Percentiles rank a stretch among this genome's conserved stretches.
phyloP scores from a whole-genome alignment of 1,139 yeast species.

The Zygosaccharomyces sapae region DNA sequence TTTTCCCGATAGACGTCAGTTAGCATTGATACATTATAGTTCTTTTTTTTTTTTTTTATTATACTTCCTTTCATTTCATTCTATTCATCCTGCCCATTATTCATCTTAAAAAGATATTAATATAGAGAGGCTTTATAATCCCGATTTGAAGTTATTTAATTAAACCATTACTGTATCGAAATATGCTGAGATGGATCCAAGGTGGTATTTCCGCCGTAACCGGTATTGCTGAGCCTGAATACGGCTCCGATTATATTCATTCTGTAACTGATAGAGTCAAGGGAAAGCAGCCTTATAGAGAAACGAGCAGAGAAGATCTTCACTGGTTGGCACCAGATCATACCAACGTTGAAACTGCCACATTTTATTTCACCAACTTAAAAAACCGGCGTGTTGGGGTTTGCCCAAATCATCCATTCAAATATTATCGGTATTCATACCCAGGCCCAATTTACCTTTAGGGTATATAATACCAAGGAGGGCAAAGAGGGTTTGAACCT shows the following conservation, averaged over 20 bases:
- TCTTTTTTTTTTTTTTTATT: neutral
- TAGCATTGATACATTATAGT: neutral
- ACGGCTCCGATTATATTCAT: constrained; percentile 87
- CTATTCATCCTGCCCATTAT: too few relatives aligned
- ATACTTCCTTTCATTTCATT: too few relatives aligned
- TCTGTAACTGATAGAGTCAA: constrained; percentile 65
- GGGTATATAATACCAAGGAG: constrained; percentile 50
- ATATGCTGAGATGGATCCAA: constrained; percentile 80
- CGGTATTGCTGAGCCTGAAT: constrained; percentile 95
- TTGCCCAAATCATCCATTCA: constrained; percentile 92
- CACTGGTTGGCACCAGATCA: constrained; percentile 69
- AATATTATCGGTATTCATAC: constrained; percentile 84
- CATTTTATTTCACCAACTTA: constrained; percentile 74
- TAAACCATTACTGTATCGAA: neutral
- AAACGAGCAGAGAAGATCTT: constrained; percentile 61
- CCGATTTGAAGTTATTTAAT: too few relatives aligned
- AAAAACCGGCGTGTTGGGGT: constrained; percentile 64
- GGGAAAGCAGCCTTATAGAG: constrained; percentile 50
- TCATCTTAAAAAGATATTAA: too few relatives aligned
- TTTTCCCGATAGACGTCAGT: neutral
- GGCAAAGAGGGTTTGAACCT: constrained; percentile 43
- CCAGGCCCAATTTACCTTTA: constrained; percentile 92
- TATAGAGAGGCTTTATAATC: too few relatives aligned
- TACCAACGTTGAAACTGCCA: constrained; percentile 93
- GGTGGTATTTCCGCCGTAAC: constrained; percentile 88